Base-by-base conservation (phyloP, 2,329 filamentous ascomycete species). In the Capronia americana region DNA sequence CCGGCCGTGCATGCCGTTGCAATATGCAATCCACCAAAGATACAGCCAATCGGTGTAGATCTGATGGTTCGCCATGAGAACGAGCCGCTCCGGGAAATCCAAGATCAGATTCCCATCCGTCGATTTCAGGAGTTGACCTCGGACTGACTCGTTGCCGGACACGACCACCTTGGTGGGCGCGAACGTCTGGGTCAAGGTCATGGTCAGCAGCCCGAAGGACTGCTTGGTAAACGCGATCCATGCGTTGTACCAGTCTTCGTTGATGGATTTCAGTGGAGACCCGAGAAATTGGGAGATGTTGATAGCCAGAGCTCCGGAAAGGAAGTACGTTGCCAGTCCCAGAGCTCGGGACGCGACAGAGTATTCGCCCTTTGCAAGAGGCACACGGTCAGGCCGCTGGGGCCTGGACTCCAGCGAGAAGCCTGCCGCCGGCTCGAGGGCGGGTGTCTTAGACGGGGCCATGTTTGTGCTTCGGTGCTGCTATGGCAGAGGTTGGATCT, bases 21-120 rank as follows among this genome's bases (percentile, higher is more conserved):
- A 92, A 74, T 96, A 96, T n/a, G 89, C 91, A 28, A 92, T 89
- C 92, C 92, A 96, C 92, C 92, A 96, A 7, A 96, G 85, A 76
- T 96, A 96, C 8, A 96, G 79, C 92, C 92, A 96, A 79, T 96
- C 92, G 8, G 92, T 94, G 76, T 96, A 96, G 60, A 96, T 88
- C 80, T 95, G 92, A 75, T 96, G 92, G 75, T 96, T 96, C 28
- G 92, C 92, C 77, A 96, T 91, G 79, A 96, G 81, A 28, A 96
- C 85, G 75, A 96, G 81, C 57, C 92, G 86, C 75, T 95, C 89
- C 0, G 92, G 92, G 70, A 96, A 96, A 70, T 87, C 83, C 76
- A 92, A 93, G 73, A 92, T 84, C 41, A 96, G 84, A 61, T 88
- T 86, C 14, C 92, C 92, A 74, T 93, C 90, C 2, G 83, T 78